Evolutionary conservation across 148 eudicot species (phyloP), one percentile per base, ranked within the genome.

Genomic region (Chenopodium quinoa): DNA sequence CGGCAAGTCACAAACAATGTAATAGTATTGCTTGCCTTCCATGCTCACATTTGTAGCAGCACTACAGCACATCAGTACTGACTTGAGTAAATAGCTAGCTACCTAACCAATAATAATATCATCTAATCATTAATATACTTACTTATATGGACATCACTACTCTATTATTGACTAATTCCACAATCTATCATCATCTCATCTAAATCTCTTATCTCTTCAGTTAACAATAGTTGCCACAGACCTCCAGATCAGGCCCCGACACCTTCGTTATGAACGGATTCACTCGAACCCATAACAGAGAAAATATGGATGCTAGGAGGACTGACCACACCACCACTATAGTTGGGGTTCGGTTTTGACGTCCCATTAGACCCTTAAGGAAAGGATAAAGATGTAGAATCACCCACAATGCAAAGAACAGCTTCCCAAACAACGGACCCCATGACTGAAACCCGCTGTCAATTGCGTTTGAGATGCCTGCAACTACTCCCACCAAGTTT

Each of bases 311-410:
- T 16, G 93, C 93, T 31, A 90, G 88, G 19, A 90, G 89, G 68
- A 90, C 84, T 1, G 91, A 86, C 91, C 91, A 90, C 32, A 90
- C 90, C 31, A 90, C 88, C 20, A 89, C 89, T 9, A 90, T 90
- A 17, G 92, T 90, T 0, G 91, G 91, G 0, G 89, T 89, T 50
- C 90, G 56, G 82, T 87, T 89, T 71, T 87, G 89, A 14, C 88
- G 83, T 48, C 91, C 93, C 88, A 90, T 79, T 19, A 90, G 82
- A 81, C 93, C 93, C 83, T 90, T 90, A 19, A 90, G 93, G 89
- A 90, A 89, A 34, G 91, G 93, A 37, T 90, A 90, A 19, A 90
- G 82, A 83, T 90, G 93, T 75, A 90, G 78, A 13, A 90, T 90
- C 85, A 90, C 93, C 93, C 91, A 87, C 19, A 90, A 77, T 29